phyloP scores from a whole-genome alignment of 768 basidiomycete genomes.

The Sistotremastrum niveocremeum region DNA sequence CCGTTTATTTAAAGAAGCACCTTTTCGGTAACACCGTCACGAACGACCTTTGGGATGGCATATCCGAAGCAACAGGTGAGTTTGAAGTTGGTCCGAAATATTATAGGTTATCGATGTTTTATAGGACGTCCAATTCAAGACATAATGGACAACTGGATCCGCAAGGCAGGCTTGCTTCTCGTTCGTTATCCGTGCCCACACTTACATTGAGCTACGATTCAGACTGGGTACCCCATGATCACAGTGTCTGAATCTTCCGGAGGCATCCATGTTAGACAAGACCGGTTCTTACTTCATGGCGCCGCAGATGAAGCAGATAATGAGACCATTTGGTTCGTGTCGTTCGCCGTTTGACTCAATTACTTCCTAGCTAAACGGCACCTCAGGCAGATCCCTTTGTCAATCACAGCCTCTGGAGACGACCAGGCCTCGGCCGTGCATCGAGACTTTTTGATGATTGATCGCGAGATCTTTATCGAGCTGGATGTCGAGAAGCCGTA shows the following conservation, averaged over 20 bases:
- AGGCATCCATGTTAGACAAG: conserved; percentile 72
- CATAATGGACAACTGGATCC: conserved; percentile 88
- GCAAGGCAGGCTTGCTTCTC: conserved; percentile 33
- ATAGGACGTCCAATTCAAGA: conserved; percentile 52
- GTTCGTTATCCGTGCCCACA: neutral
- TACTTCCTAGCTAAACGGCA: too few relatives aligned
- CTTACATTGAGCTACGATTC: neutral
- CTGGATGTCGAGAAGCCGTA: conserved; percentile 64
- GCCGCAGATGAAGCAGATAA: conserved; percentile 70
- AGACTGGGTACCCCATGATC: conserved; percentile 81
- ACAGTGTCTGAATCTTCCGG: conserved; percentile 65
- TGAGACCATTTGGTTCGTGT: conserved; percentile 64
- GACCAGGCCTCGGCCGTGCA: conserved; percentile 51
- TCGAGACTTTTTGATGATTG: conserved; percentile 40
- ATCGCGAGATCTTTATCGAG: conserved; percentile 52
- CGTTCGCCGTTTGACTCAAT: neutral
- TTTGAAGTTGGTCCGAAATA: neutral
- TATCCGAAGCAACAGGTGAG: conserved; percentile 54
- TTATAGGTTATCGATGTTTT: too few relatives aligned
- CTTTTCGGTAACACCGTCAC: conserved; percentile 78
- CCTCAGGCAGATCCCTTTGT: conserved; percentile 67
- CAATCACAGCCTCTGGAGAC: conserved; percentile 43
- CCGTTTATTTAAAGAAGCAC: conserved; percentile 81
- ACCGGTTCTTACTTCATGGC: conserved; percentile 85
- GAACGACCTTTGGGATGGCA: conserved; percentile 78